Conservation (phyloP, 768 basidiomycete species). For the Psilocybe cubensis region DNA sequence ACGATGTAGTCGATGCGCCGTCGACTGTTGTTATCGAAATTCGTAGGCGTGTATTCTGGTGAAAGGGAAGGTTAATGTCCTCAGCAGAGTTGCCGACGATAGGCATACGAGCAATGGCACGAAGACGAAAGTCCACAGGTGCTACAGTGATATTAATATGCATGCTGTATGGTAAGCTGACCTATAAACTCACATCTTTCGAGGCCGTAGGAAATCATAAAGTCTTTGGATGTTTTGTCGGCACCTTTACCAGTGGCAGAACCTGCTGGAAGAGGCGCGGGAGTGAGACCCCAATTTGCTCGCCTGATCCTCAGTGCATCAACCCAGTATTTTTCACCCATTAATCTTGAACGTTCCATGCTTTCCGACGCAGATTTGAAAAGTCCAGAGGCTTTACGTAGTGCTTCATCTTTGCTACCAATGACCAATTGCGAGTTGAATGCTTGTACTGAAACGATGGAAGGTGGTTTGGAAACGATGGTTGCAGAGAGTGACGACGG, state of each 20-base stretch:
- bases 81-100: slow-evolving; percentile 45
- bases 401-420: slow-evolving; percentile 80
- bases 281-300: slow-evolving; percentile 81
- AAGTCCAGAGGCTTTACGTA: slow-evolving; percentile 72
- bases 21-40: slow-evolving; percentile 52
- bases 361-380: slow-evolving; percentile 72
- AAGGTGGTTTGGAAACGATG: slow-evolving; percentile 65
- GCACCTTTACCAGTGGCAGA: slow-evolving; percentile 74
- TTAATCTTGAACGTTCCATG: slow-evolving; percentile 63
- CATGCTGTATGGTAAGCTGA: not conserved
- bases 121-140: slow-evolving; percentile 60
- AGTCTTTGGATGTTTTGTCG: slow-evolving; percentile 82
- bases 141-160: slow-evolving; percentile 45
- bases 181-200: slow-evolving; percentile 69
- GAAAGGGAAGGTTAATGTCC: slow-evolving; percentile 62
- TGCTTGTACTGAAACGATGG: slow-evolving; percentile 66
- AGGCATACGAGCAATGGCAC: slow-evolving; percentile 72
- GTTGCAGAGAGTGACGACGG: slow-evolving; percentile 55
- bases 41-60: slow-evolving; percentile 64
- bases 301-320: slow-evolving; percentile 77
- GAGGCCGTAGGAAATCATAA: slow-evolving; percentile 77
- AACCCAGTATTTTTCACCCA: slow-evolving; percentile 79
- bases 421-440: slow-evolving; percentile 74
- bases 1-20: slow-evolving; percentile 32
- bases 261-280: slow-evolving; percentile 76